phyloP scores from a whole-genome alignment of 768 basidiomycete genomes.

The Lepiota subincarnata region DNA sequence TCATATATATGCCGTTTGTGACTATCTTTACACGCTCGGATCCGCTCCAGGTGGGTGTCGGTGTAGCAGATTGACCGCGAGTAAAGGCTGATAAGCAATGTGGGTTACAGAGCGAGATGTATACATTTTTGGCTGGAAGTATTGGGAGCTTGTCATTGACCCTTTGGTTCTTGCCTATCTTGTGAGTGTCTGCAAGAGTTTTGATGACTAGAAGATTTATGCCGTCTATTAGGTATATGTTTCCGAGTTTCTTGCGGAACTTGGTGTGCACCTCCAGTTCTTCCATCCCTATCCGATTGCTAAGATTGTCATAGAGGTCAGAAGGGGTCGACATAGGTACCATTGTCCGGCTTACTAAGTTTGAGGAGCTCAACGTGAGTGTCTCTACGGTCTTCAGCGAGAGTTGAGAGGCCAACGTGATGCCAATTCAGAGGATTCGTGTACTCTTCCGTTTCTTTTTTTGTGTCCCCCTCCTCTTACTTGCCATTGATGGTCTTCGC shows the following conservation, averaged over 20 bases:
- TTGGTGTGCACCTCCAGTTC: constrained; percentile 41
- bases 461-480: constrained; percentile 55
- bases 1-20: constrained; percentile 67
- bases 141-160: constrained; percentile 68
- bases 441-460: constrained; percentile 73
- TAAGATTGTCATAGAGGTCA: constrained; percentile 34
- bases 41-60: constrained; percentile 47
- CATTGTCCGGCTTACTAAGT: constrained; percentile 71
- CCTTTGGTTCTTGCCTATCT: constrained; percentile 66
- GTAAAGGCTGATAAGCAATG: not conserved
- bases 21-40: constrained; percentile 60
- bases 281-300: not conserved
- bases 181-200: constrained; percentile 37
- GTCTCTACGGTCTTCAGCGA: not conserved
- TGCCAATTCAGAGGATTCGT: constrained; percentile 51
- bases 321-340: constrained; percentile 64
- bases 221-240: constrained; percentile 45
- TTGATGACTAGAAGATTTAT: constrained; percentile 12
- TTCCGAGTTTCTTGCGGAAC: constrained; percentile 59
- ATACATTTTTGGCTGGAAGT: constrained; percentile 65
- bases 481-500: constrained; percentile 66
- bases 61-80: constrained; percentile 5
- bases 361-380: constrained; percentile 78
- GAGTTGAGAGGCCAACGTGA: constrained; percentile 1
- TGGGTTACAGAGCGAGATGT: constrained; percentile 56